Base-by-base conservation (phyloP, 352 stramenopile genomes). In the Globisporangium megalacanthum region DNA sequence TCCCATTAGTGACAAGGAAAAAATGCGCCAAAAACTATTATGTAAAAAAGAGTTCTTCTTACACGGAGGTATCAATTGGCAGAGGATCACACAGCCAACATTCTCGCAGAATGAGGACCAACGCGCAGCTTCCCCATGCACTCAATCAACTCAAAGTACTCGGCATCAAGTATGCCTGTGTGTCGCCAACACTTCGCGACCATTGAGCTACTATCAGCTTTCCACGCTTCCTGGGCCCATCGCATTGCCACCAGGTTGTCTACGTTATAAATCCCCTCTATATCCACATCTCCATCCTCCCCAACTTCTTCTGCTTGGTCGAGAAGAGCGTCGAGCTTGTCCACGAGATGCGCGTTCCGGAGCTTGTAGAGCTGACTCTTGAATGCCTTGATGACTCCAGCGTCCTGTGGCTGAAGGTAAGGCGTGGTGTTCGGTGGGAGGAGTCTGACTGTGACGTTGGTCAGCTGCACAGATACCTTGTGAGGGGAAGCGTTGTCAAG, bases 311-410 rank as follows among this genome's bases (percentile, higher is more conserved):
- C 36, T 14, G 14, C 20, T 36, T 15, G n/a, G 3, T 55, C 50
- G 10, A 55, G 15, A 11, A 55, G 14, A 11, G 44, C 17, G 50
- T 47, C 36, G n/a, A 55, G 13, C 31, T 47, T 17, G 5, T 36
- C 50, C 33, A 55, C 50, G 41, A 49, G 39, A 17, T 58, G 20
- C n/a, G 7, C 37, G 6, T 44, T 45, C 41, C 17, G 37, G 7
- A 55, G n/a, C 33, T 35, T 41, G 15, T 55, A 25, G 14, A 55
- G 17, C 35, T 55, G 36, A n/a, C 33, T 45, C 15, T 55, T 55
- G 49, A 55, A 55, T 0, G 33, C 1, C 36, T 47, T 2, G 15
- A 55, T 47, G 10, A 46, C 8, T 7, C 35, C 35, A 13, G 17
- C 49, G 19, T 35, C 49, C 15, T 55, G 49, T n/a, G 49, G 49